These are phyloP conservation scores for Micromonas commoda DNA, from an alignment of 139 green algal genomes.

Conservation along the genomic window DNA sequence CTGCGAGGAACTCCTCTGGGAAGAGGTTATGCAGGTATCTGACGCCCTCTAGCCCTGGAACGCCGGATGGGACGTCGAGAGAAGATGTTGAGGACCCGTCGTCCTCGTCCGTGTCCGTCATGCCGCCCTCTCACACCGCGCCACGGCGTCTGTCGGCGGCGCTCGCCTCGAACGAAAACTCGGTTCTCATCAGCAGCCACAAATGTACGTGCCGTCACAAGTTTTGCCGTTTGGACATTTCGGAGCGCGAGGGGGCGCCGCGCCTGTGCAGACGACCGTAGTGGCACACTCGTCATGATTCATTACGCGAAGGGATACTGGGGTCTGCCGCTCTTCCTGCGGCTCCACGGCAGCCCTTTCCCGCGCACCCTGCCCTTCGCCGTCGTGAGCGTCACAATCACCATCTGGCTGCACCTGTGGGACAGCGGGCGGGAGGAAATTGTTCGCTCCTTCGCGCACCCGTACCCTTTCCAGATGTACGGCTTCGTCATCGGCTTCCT, in stretches of 20 bases:
- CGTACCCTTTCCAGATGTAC: conserved; percentile 33
- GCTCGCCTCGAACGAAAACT: no score
- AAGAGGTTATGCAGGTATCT: not conserved
- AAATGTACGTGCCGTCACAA: no score
- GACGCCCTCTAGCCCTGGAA: not conserved
- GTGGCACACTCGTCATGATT: conserved; percentile 36
- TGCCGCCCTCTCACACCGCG: not conserved
- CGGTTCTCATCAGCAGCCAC: no score
- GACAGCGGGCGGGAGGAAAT: no score
- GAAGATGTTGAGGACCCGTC: not conserved
- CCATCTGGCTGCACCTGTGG: conserved; percentile 27
- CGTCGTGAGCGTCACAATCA: conserved; percentile 19
- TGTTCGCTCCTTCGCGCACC: not conserved
- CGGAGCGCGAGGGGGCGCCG: not conserved
- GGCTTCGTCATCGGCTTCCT: conserved; percentile 37
- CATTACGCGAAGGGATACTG: conserved; percentile 41
- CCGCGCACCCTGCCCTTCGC: conserved; percentile 29
- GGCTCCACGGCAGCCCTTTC: conserved; percentile 41
- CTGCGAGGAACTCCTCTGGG: not conserved
- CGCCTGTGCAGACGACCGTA: not conserved
- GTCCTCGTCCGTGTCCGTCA: not conserved
- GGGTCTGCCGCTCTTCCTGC: conserved; percentile 42
- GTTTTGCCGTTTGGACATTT: no score
- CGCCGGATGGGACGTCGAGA: not conserved
- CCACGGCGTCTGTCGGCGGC: no score